Conservation (phyloP, 164 flowering plant species). For the Akebia trifoliata region DNA sequence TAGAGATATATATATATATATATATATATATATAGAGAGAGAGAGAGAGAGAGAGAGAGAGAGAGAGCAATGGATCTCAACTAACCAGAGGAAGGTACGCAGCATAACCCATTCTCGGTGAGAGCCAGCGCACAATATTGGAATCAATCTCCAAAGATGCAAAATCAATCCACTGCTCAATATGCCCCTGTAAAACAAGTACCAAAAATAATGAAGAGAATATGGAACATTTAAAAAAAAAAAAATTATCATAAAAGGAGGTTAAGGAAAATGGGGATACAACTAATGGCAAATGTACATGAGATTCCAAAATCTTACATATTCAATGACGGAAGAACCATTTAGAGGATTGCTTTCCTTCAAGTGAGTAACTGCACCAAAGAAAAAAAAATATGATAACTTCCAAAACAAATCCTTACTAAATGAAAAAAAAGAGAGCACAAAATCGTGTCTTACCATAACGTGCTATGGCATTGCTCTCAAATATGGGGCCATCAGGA, state of each 20-base stretch:
- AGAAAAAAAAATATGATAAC: neutral
- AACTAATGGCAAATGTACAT: neutral
- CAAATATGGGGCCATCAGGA: conserved; percentile 70
- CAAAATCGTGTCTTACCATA: conserved; percentile 36
- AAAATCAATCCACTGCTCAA: conserved; percentile 92
- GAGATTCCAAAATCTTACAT: conserved; percentile 35
- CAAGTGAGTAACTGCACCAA: conserved; percentile 57
- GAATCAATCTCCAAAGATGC: conserved; percentile 66
- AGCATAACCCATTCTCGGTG: conserved; percentile 47
- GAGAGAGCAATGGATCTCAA: neutral
- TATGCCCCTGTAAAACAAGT: conserved; percentile 36
- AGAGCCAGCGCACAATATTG: conserved; percentile 35
- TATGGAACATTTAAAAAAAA: neutral
- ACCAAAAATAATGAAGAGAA: neutral
- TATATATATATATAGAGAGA: too few species aligned
- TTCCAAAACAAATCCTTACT: conserved; percentile 4
- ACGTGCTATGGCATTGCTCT: conserved; percentile 83
- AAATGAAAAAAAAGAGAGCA: neutral
- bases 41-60: too few species aligned
- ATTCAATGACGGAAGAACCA: conserved; percentile 68
- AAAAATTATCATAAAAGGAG: neutral
- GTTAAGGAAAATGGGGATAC: neutral
- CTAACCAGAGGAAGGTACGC: neutral
- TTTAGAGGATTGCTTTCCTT: conserved; percentile 53
- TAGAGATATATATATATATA: neutral